A percentile compares a stretch with the other conserved stretches of the same genome.
Evolutionary conservation across 805 yeast species (phyloP).

Genomic region (Metschnikowia noctiluminum): DNA sequence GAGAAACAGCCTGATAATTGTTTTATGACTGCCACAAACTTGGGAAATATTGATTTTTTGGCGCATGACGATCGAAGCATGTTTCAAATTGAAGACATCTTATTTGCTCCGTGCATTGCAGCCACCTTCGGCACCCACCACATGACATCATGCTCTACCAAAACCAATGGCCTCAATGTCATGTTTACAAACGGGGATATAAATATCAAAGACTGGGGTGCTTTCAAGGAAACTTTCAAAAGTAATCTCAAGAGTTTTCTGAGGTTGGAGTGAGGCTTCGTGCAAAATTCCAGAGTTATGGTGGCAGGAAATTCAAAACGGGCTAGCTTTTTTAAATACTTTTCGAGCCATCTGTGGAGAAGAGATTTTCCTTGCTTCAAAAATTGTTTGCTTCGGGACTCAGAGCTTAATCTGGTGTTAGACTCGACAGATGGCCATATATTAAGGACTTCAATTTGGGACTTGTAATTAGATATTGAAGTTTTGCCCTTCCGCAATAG

Average conservation of each 20-base stretch:
- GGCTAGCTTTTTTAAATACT: too few relatives aligned
- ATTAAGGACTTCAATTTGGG: too few relatives aligned
- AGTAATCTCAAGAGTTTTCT: slow-evolving; percentile 1
- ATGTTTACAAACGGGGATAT: slow-evolving; percentile 5
- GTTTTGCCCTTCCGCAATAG: too few relatives aligned
- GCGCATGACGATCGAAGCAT: neutral
- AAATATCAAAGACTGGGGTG: slow-evolving; percentile 7
- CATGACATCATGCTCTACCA: slow-evolving; percentile 9
- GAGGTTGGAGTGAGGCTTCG: neutral
- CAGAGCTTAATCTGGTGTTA: too few relatives aligned
- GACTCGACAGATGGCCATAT: too few relatives aligned
- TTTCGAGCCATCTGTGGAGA: too few relatives aligned
- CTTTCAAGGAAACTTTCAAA: slow-evolving; percentile 1
- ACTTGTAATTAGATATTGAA: too few relatives aligned
- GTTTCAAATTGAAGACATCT: slow-evolving; percentile 6
- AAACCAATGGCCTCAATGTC: slow-evolving; percentile 7
- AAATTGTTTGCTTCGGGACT: too few relatives aligned
- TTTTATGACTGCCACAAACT: slow-evolving; percentile 9
- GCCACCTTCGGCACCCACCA: slow-evolving; percentile 12
- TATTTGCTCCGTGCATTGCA: slow-evolving; percentile 9
- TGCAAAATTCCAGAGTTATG: neutral
- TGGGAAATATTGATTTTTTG: slow-evolving; percentile 5
- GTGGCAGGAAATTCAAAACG: neutral
- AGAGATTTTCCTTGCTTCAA: too few relatives aligned
- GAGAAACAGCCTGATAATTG: slow-evolving; percentile 6